Evolutionary conservation across 352 stramenopile species (phyloP).

Genomic region (Detonula confervacea): DNA sequence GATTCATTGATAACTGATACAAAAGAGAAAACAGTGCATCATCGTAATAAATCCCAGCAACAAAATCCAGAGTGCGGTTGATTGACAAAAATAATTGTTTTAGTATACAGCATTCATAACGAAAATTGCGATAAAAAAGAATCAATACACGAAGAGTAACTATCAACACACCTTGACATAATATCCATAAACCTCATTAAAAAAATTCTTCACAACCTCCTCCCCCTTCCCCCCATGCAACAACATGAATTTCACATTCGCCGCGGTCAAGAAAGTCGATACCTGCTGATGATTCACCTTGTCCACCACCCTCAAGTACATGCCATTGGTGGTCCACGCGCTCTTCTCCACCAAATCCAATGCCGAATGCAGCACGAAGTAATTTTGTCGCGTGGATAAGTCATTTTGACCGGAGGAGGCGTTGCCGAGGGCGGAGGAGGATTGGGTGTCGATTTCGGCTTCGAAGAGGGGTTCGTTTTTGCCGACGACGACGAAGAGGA

Average conservation of each 20-base stretch:
- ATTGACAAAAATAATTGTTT: too few relatives aligned
- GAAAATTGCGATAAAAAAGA: too few relatives aligned
- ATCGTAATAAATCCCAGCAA: too few relatives aligned
- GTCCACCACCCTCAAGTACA: conserved; percentile 84
- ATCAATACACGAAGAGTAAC: too few relatives aligned
- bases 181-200: conserved; percentile 96
- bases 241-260: conserved; percentile 95
- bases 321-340: conserved; percentile 91
- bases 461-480: conserved; percentile 84
- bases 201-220: conserved; percentile 95
- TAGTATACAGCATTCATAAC: too few relatives aligned
- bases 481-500: conserved; percentile 84
- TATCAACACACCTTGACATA: conserved; percentile 99
- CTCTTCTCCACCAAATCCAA: conserved; percentile 96
- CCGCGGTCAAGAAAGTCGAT: conserved; percentile 94
- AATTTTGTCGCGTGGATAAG: conserved; percentile 90
- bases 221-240: conserved; percentile 94
- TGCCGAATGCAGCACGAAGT: conserved; percentile 97
- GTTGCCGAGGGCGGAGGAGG: not conserved
- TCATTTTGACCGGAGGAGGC: conserved; percentile 62
- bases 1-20: conserved; percentile 93
- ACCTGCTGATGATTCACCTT: conserved; percentile 98
- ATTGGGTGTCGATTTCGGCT: conserved; percentile 75
- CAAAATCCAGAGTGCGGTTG: too few relatives aligned
- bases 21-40: conserved; percentile 11